Evolutionary conservation across 1,139 yeast genomes (phyloP), one percentile per base, ranked within the genome.

Genomic region (Zygotorulaspora mrakii): DNA sequence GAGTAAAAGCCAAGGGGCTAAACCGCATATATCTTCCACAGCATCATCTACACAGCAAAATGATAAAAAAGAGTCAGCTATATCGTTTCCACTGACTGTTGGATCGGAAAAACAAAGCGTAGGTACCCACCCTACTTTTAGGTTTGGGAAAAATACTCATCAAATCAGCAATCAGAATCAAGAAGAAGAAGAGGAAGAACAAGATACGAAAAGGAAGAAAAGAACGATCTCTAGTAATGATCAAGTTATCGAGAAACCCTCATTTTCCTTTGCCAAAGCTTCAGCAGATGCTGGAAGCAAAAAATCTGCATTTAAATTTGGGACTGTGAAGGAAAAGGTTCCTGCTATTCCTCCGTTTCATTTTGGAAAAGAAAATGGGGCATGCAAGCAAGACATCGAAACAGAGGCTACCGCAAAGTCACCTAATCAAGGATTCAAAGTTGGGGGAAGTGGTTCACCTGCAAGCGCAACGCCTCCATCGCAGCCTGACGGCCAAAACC

Each of bases 141-240:
- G n/a, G n/a, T 38, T 22, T 25, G 40, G 12, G 17, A 28, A 21
- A 13, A 17, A 24, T 14, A 25, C 30, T 13, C 18, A 16, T 21
- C 7, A 30, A n/a, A n/a, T 18, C 9, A 13, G 22, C 22, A 6
- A 20, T 20, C 9, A 9, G 20, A 23, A 30, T n/a, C 11, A 28
- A 10, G 17, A 24, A 27, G 25, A 18, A 2, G 40, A 32, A 4
- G 43, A 34, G 5, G 37, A 39, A 6, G 47, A 40, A 11, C 33
- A 35, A 3, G 47, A 35, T 14, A 39, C 36, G 8, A 35, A 35
- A 26, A 48, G 47, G 18, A 51, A 47, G 31, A 49, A 35, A 25
- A 24, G 27, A 24, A 24, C 27, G 13, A n/a, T 24, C 12, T 9
- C n/a, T 10, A 11, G n/a, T 11, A 24, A 24, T 16, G 33, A 23